Evolutionary conservation across 2,329 filamentous ascomycete species (phyloP).

Genomic region (Fusarium beomiforme): DNA sequence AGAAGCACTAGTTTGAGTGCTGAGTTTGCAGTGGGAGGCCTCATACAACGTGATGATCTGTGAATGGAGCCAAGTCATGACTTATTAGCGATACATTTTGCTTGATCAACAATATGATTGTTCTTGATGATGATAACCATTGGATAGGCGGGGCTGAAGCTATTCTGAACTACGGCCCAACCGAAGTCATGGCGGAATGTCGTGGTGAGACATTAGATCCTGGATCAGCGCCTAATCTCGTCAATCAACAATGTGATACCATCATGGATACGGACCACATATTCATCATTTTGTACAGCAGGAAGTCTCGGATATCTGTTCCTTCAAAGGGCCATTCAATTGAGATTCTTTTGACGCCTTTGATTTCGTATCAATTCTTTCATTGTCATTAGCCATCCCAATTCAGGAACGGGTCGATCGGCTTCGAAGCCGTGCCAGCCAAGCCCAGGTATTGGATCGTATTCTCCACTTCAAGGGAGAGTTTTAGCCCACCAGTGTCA

Average conservation of each 20-base stretch:
- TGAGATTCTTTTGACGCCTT: neutral
- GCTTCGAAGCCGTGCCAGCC: conserved; percentile 24
- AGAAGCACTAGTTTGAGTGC: conserved; percentile 21
- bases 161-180: neutral
- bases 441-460: neutral
- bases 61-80: neutral
- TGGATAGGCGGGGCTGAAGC: conserved; percentile 11
- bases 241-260: neutral
- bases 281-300: neutral
- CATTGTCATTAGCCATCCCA: neutral
- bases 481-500: conserved; percentile 3
- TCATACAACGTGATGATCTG: neutral
- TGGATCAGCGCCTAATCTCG: conserved; percentile 14
- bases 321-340: neutral
- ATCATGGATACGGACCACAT: neutral
- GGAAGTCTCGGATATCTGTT: no score
- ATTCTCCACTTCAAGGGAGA: conserved; percentile 34
- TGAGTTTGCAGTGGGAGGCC: neutral
- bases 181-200: conserved; percentile 9
- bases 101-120: conserved; percentile 1
- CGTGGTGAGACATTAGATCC: conserved; percentile 22
- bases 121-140: conserved; percentile 2
- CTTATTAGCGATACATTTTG: conserved; percentile 18
- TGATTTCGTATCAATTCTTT: neutral
- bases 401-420: conserved; percentile 24